Evolutionary conservation across 345 rosid genomes (phyloP).

Genomic region (Eucalyptus pauciflora): DNA sequence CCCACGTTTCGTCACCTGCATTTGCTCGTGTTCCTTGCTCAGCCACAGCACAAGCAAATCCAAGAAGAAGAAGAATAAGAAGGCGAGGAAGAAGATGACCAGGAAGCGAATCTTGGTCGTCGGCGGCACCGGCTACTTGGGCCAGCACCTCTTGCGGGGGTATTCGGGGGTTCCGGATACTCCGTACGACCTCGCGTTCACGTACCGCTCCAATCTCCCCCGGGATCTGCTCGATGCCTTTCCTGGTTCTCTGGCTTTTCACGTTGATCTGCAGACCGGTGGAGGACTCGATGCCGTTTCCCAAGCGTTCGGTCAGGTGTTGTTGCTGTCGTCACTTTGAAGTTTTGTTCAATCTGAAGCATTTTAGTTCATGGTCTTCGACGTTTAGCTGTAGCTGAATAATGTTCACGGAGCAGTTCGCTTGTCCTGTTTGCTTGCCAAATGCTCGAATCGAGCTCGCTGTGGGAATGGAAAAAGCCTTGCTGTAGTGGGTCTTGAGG

Average conservation of each 20-base stretch:
- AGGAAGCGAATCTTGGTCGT: slow-evolving; percentile 53
- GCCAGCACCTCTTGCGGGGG: slow-evolving; percentile 71
- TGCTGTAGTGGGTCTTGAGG: neutral
- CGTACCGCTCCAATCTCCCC: slow-evolving; percentile 47
- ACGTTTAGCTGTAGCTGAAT: neutral
- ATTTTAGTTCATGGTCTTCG: neutral
- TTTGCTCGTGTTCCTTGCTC: neutral
- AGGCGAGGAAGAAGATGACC: slow-evolving; percentile 11
- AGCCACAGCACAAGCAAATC: neutral
- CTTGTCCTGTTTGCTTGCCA: too few species aligned
- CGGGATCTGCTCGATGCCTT: slow-evolving; percentile 35
- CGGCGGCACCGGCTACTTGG: slow-evolving; percentile 89
- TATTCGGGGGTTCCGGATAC: slow-evolving; percentile 14
- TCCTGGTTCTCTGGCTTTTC: slow-evolving; percentile 40
- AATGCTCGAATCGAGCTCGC: too few species aligned
- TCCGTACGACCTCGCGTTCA: slow-evolving; percentile 47
- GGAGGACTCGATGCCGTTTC: slow-evolving; percentile 43
- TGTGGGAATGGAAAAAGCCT: neutral
- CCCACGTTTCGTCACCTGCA: neutral
- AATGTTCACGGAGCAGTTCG: too few species aligned
- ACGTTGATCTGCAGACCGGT: slow-evolving; percentile 55
- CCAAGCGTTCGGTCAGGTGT: slow-evolving; percentile 51
- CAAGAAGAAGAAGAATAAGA: neutral
- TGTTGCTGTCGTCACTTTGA: neutral
- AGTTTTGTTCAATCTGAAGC: neutral